Evolutionary conservation across 2,329 filamentous ascomycete genomes (phyloP).

Genomic region (Pyrenochaeta sp.): DNA sequence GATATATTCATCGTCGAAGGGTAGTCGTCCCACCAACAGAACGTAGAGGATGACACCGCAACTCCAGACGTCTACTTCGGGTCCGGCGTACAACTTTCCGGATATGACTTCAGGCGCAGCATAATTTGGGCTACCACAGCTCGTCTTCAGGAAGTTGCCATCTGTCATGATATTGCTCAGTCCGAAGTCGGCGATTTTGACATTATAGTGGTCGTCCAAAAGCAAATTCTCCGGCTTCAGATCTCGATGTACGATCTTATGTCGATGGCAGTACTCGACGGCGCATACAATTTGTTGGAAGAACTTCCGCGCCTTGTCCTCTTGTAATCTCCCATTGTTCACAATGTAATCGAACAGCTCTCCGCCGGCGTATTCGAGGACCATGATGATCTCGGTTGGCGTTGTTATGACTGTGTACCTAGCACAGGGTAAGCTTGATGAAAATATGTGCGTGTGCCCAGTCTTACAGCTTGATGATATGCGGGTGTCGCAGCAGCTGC

Average conservation of each 20-base stretch:
- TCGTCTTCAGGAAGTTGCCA: constrained; percentile 98
- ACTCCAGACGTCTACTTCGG: constrained; percentile 98
- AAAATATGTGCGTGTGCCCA: not conserved
- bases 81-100: constrained; percentile 95
- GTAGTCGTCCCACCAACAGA: constrained; percentile 72
- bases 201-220: constrained; percentile 92
- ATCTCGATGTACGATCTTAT: constrained; percentile 98
- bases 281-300: constrained; percentile 99
- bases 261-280: constrained; percentile 97
- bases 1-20: constrained; percentile 98
- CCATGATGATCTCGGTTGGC: constrained; percentile 95
- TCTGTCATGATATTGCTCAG: constrained; percentile 99
- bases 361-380: constrained; percentile 94
- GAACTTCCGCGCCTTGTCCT: constrained; percentile 92
- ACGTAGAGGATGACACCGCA: constrained; percentile 83
- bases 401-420: constrained; percentile 98
- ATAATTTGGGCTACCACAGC: constrained; percentile 97
- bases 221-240: constrained; percentile 97
- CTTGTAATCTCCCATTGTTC: constrained; percentile 88
- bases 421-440: constrained; percentile 15
- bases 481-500: constrained; percentile 91
- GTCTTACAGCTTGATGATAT: constrained; percentile 96
- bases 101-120: constrained; percentile 97
- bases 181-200: constrained; percentile 99
- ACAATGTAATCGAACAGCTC: constrained; percentile 99